Percentiles rank a stretch among this genome's conserved stretches.
These are phyloP conservation scores for Vitis rotundifolia DNA, from an alignment of 164 flowering plant genomes.

Conservation along the genomic window DNA sequence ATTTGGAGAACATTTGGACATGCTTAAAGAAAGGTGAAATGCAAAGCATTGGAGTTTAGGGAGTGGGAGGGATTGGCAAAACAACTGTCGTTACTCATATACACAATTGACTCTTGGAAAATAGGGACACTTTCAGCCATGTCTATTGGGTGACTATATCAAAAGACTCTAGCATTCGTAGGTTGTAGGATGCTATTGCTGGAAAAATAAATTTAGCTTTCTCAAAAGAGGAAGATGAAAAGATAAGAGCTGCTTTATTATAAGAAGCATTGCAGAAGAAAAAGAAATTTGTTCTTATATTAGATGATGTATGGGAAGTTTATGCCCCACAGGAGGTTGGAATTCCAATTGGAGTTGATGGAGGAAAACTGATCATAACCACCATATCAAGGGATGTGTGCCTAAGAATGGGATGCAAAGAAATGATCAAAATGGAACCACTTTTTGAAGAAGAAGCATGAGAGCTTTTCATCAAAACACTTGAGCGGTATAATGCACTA, in stretches of 20 bases:
- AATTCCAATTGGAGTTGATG: not conserved
- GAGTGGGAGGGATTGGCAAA: constrained; percentile 20
- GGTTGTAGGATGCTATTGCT: constrained; percentile 8
- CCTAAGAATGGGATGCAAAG: constrained; percentile 16
- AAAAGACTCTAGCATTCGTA: not conserved
- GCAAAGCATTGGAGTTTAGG: constrained; percentile 7
- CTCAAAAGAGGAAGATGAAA: not conserved
- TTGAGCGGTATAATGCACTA: not conserved
- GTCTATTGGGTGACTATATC: constrained; percentile 14
- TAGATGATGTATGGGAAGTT: constrained; percentile 15
- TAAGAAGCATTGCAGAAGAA: not conserved
- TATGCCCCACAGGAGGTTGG: constrained; percentile 3
- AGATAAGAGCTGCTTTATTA: not conserved
- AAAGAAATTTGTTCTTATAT: constrained; percentile 4
- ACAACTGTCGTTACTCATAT: not conserved
- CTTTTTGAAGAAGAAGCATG: not conserved
- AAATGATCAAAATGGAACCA: constrained; percentile 6
- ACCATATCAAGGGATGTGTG: constrained; percentile 21
- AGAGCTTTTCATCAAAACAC: not conserved
- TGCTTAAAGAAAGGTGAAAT: not conserved
- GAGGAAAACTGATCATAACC: constrained; percentile 19
- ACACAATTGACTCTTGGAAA: not conserved
- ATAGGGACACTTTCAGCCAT: not conserved
- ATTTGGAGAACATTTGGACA: not conserved
- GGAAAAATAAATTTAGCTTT: not conserved